phyloP scores from a whole-genome alignment of 106 monocot species.

The Triglochin maritima region DNA sequence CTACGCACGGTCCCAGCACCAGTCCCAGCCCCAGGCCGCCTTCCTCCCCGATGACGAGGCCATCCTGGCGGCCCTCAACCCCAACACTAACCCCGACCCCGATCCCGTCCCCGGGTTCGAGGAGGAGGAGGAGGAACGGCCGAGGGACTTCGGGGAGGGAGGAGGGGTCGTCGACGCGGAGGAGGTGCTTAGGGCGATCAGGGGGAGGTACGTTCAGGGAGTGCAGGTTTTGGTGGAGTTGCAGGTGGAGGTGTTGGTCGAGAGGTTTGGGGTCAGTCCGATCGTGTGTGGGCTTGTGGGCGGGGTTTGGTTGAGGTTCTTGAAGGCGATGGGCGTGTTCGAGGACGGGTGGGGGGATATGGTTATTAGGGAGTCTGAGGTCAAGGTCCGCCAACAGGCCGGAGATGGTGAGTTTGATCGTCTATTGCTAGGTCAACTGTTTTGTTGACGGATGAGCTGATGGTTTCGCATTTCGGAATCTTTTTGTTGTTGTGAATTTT shows the following conservation, averaged over 20 bases:
- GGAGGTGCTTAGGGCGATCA: conserved; percentile 12
- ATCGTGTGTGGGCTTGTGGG: conserved; percentile 41
- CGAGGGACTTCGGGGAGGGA: conserved; percentile 28
- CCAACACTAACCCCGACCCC: background rate
- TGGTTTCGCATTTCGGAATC: background rate
- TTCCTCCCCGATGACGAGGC: conserved; percentile 9
- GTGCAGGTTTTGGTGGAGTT: conserved; percentile 74
- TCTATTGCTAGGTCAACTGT: background rate
- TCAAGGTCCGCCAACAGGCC: background rate
- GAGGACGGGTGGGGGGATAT: conserved; percentile 35
- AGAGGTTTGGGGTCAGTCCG: conserved; percentile 40
- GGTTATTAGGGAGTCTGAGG: conserved; percentile 28
- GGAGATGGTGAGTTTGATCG: conserved; percentile 1
- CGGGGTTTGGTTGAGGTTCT: conserved; percentile 44
- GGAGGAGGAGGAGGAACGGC: conserved; percentile 10
- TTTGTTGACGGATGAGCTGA: background rate
- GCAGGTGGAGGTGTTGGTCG: conserved; percentile 68
- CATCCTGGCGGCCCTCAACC: conserved; percentile 5
- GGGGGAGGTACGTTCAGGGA: conserved; percentile 56
- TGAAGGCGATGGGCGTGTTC: conserved; percentile 30
- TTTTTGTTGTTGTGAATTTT: background rate
- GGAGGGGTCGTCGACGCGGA: conserved; percentile 7
- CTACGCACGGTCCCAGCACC: conserved; percentile 7
- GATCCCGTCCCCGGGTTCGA: conserved; percentile 5
- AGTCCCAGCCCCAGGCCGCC: background rate